Percentiles rank a stretch among this genome's conserved stretches.
Evolutionary conservation across 2,329 filamentous ascomycete genomes (phyloP).

Genomic region (Ophiocordyceps sinensis): DNA sequence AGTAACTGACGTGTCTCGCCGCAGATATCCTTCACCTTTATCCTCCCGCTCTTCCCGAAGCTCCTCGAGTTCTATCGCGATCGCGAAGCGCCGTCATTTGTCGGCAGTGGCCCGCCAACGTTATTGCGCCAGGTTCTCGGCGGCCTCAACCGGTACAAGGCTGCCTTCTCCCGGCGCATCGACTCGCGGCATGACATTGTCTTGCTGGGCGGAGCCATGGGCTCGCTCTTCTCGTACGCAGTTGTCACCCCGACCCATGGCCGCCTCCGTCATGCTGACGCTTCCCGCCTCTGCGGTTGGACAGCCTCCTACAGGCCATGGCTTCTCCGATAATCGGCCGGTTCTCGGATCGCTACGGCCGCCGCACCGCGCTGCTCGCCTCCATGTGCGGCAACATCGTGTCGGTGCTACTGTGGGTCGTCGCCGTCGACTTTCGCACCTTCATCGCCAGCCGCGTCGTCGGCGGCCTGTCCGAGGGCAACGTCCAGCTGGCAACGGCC

Average conservation of each 20-base stretch:
- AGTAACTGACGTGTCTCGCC: too few species aligned
- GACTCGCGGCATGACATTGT: constrained; percentile 96
- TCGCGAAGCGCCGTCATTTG: constrained; percentile 47
- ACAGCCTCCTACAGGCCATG: constrained; percentile 73
- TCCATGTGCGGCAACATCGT: constrained; percentile 90
- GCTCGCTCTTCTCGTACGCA: constrained; percentile 67
- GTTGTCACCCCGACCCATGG: background rate
- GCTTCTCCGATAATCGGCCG: constrained; percentile 83
- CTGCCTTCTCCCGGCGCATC: constrained; percentile 80
- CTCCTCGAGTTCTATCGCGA: constrained; percentile 93
- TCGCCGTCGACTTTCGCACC: constrained; percentile 85
- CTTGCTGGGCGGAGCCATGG: constrained; percentile 80
- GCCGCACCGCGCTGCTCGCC: constrained; percentile 71
- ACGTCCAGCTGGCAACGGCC: constrained; percentile 88
- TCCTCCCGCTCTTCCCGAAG: constrained; percentile 88
- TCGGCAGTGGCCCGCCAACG: constrained; percentile 37
- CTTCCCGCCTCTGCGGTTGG: background rate
- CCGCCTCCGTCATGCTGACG: background rate
- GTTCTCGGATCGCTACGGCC: constrained; percentile 78
- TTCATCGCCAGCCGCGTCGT: constrained; percentile 89
- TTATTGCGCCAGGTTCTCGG: constrained; percentile 66
- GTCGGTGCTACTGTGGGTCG: constrained; percentile 87
- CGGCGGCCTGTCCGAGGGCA: constrained; percentile 88
- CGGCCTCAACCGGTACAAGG: constrained; percentile 89
- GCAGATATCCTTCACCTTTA: constrained; percentile 96